Conservation (phyloP, 768 basidiomycete species). For the Boletus subparvulus region DNA sequence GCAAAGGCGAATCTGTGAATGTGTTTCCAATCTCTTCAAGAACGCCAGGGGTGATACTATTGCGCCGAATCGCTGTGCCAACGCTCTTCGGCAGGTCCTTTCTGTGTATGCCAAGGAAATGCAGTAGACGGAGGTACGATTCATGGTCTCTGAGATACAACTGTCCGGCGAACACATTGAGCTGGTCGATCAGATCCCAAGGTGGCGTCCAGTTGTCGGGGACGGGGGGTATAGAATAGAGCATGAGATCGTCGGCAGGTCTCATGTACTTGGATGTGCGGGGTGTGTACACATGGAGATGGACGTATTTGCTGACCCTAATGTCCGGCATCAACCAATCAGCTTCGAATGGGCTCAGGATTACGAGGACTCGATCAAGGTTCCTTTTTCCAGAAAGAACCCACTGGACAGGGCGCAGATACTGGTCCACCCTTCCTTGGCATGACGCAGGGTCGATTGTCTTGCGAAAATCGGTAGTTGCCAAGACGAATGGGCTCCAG, state of each 20-base stretch:
- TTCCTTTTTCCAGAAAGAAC: neutral
- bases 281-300: too few species aligned
- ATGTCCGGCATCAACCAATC: neutral
- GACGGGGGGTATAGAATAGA: neutral
- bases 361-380: neutral
- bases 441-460: neutral
- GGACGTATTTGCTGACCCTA: neutral
- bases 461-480: neutral
- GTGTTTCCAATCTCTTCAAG: constrained; percentile 23
- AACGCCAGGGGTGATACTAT: too few species aligned
- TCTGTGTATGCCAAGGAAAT: too few species aligned
- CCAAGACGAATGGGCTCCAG: neutral
- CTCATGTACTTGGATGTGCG: neutral
- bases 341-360: neutral
- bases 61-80: too few species aligned
- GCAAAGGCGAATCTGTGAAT: neutral
- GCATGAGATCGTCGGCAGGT: neutral
- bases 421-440: neutral
- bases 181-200: too few species aligned
- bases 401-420: neutral
- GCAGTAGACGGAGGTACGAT: too few species aligned
- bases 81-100: too few species aligned
- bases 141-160: too few species aligned
- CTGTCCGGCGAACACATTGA: too few species aligned
- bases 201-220: too few species aligned